Conservation (phyloP, 345 rosid species). For the Gynandropsis gynandra region DNA sequence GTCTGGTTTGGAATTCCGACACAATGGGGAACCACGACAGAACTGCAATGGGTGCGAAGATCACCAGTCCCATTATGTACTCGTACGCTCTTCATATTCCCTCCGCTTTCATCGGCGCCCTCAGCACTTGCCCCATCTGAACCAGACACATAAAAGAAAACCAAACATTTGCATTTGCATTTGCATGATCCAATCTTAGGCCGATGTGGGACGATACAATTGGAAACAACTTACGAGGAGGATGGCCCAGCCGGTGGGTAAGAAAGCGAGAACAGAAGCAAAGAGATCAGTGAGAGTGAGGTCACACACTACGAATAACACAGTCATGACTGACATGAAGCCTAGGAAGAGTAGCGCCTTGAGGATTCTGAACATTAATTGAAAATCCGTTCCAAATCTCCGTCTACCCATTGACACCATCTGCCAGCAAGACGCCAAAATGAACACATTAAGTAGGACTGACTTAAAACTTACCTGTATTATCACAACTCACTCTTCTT, state of each 20-base stretch:
- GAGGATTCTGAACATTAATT: slow-evolving; percentile 85
- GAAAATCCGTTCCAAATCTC: slow-evolving; percentile 69
- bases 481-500: no score
- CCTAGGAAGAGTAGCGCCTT: slow-evolving; percentile 90
- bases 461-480: no score
- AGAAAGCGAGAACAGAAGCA: slow-evolving; percentile 69
- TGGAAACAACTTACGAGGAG: slow-evolving; percentile 52
- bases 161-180: background rate
- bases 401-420: slow-evolving; percentile 83
- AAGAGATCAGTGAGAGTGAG: slow-evolving; percentile 64
- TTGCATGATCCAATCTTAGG: background rate
- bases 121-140: slow-evolving; percentile 67
- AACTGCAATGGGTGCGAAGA: slow-evolving; percentile 62
- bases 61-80: slow-evolving; percentile 59
- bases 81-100: slow-evolving; percentile 79
- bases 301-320: slow-evolving; percentile 53
- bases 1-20: slow-evolving; percentile 73
- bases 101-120: slow-evolving; percentile 37
- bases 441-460: no score
- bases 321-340: slow-evolving; percentile 75
- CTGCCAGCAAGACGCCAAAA: no score
- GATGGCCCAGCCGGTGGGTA: slow-evolving; percentile 90
- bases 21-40: slow-evolving; percentile 85
- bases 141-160: background rate
- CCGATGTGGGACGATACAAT: no score